Percentiles rank a stretch among this genome's conserved stretches.
Conservation (phyloP, 352 stramenopile genomes). For the Globisporangium alternatum region DNA sequence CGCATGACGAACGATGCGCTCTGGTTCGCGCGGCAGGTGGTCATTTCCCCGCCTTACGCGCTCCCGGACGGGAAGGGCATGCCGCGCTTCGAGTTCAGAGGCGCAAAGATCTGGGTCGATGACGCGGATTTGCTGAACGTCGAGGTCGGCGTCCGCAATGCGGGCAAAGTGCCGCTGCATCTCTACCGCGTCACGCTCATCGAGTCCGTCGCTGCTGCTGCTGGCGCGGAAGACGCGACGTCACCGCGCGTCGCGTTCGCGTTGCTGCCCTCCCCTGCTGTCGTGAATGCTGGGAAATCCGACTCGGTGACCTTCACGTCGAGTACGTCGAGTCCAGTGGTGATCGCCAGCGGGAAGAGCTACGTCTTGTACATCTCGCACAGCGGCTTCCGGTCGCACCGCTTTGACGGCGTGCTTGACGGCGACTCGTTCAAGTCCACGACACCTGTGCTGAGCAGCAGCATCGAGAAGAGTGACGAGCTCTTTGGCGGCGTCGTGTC, state of each 20-base stretch:
- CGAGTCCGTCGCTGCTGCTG: background rate
- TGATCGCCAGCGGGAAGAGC: conserved; percentile 23
- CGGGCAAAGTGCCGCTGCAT: conserved; percentile 45
- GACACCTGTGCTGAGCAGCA: conserved; percentile 3
- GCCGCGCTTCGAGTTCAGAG: conserved; percentile 34
- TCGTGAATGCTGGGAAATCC: conserved; percentile 27
- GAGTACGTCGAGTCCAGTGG: conserved; percentile 19
- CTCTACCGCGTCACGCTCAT: conserved; percentile 37
- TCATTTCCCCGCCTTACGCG: conserved; percentile 32
- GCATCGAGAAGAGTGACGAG: conserved; percentile 21
- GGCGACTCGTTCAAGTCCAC: conserved; percentile 33
- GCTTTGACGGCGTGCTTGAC: conserved; percentile 43
- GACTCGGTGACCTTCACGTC: conserved; percentile 30
- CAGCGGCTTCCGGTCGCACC: conserved; percentile 48
- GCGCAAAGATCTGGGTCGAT: conserved; percentile 36
- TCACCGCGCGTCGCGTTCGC: conserved; percentile 19
- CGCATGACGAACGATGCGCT: conserved; percentile 14
- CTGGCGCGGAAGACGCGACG: conserved; percentile 8
- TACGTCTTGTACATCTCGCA: conserved; percentile 66
- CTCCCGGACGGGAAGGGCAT: conserved; percentile 38
- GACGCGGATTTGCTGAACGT: conserved; percentile 27
- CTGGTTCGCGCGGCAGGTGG: conserved; percentile 28
- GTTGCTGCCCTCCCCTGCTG: conserved; percentile 29
- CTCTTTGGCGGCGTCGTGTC: conserved; percentile 32
- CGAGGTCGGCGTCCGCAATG: conserved; percentile 36